A percentile compares a stretch with the other conserved stretches of the same genome.
Conservation (phyloP, 805 yeast genomes). For the Scheffersomyces ergatensis region DNA sequence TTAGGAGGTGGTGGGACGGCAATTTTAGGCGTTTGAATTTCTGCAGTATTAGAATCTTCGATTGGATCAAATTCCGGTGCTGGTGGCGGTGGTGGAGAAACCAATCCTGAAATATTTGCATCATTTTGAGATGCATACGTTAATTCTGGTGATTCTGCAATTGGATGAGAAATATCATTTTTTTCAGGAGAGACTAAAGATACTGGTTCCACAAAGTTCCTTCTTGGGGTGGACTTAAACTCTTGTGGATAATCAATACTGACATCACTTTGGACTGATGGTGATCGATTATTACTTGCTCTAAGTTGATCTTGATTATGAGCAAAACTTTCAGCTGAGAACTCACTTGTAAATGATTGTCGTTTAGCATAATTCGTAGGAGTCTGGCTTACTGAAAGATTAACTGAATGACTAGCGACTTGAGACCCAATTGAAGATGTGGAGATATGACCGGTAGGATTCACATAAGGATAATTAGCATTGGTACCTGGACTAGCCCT, state of each 20-base stretch:
- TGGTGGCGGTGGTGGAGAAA: background rate
- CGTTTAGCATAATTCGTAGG: conserved; percentile 11
- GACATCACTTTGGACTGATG: conserved; percentile 30
- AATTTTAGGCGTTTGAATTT: too few species aligned
- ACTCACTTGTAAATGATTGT: conserved; percentile 18
- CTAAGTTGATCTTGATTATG: conserved; percentile 3
- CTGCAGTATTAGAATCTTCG: background rate
- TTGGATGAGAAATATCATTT: conserved; percentile 7
- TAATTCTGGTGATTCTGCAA: conserved; percentile 12
- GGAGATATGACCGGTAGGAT: conserved; percentile 13
- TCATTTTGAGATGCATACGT: background rate
- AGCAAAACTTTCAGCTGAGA: conserved; percentile 16
- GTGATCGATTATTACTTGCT: conserved; percentile 18
- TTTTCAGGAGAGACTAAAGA: background rate
- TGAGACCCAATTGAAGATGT: conserved; percentile 18
- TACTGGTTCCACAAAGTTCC: background rate
- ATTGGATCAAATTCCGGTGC: background rate
- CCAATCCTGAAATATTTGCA: background rate
- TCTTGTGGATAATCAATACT: conserved; percentile 29
- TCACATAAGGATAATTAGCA: conserved; percentile 2
- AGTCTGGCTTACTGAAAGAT: background rate
- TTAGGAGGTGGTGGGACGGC: conserved; percentile 4
- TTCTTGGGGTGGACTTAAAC: conserved; percentile 15
- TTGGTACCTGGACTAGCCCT: background rate
- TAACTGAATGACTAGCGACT: background rate